These are phyloP conservation scores for Fragaria iinumae DNA, from an alignment of 306 rosid genomes.

Conservation along the genomic window DNA sequence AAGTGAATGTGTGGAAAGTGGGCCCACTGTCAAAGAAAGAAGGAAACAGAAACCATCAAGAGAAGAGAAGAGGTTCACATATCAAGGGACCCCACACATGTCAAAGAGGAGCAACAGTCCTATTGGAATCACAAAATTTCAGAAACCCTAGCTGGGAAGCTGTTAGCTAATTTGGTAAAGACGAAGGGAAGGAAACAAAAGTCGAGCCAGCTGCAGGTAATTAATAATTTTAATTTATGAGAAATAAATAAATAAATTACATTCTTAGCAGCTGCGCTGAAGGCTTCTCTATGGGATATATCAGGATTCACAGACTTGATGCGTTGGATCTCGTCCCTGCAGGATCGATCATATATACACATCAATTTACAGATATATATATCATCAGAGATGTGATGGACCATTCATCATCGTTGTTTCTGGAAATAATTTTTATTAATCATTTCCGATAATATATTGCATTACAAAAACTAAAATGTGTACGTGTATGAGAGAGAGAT, in stretches of 20 bases:
- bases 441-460: background rate
- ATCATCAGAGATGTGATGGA: background rate
- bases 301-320: conserved; percentile 56
- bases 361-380: background rate
- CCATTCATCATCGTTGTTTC: conserved; percentile 15
- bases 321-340: conserved; percentile 66
- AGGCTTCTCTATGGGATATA: conserved; percentile 58
- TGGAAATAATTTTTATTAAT: background rate
- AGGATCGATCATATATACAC: background rate
- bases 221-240: background rate
- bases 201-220: background rate
- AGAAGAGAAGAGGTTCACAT: conserved; percentile 12
- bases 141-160: conserved; percentile 18
- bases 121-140: background rate
- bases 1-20: conserved; percentile 64
- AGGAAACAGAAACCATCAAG: conserved; percentile 5
- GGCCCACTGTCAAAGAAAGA: conserved; percentile 40
- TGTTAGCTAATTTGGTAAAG: conserved; percentile 25
- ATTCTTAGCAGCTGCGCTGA: conserved; percentile 59
- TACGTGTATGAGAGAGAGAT: background rate
- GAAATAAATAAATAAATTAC: conserved; percentile 20
- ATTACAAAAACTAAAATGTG: background rate
- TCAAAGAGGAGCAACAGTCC: background rate
- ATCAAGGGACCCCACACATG: conserved; percentile 6
- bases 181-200: background rate